phyloP scores from a whole-genome alignment of 176 grass and related monocot genomes.

The Ensete ventricosum region DNA sequence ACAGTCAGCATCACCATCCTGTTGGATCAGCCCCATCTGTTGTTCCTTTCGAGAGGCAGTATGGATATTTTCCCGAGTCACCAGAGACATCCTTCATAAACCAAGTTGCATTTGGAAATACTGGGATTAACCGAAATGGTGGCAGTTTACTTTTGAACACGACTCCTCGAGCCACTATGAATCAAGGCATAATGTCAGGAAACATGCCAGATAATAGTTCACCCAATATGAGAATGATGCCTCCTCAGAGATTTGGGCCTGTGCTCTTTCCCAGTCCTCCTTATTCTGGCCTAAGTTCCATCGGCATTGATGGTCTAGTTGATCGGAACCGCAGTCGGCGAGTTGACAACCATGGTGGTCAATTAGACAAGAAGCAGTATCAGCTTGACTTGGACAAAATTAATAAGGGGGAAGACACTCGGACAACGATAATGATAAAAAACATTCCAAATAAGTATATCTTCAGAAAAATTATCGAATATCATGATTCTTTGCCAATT shows the following conservation, averaged over 20 bases:
- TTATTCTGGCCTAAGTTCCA: slow-evolving; percentile 10
- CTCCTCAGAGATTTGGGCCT: slow-evolving; percentile 1
- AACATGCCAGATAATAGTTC: slow-evolving; percentile 19
- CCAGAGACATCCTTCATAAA: slow-evolving; percentile 29
- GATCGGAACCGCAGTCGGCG: slow-evolving; percentile 16
- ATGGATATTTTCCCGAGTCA: slow-evolving; percentile 29
- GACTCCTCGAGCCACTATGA: slow-evolving; percentile 4
- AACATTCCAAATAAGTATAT: slow-evolving; percentile 37
- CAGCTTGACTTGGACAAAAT: slow-evolving; percentile 12
- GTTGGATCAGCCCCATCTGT: slow-evolving; percentile 41
- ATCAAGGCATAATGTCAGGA: slow-evolving; percentile 15
- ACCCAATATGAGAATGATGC: slow-evolving; percentile 18
- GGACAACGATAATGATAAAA: slow-evolving; percentile 9
- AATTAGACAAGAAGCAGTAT: slow-evolving; percentile 22
- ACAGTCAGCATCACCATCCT: slow-evolving; percentile 16
- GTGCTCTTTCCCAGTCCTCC: slow-evolving; percentile 16
- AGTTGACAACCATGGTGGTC: slow-evolving; percentile 17
- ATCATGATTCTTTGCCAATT: neutral
- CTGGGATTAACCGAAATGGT: slow-evolving; percentile 19
- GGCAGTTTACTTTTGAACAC: slow-evolving; percentile 20
- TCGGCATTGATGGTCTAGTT: slow-evolving; percentile 29
- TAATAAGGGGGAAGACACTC: slow-evolving; percentile 4
- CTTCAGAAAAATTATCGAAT: neutral
- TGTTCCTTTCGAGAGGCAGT: slow-evolving; percentile 29
- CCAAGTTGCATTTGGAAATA: slow-evolving; percentile 27